These are phyloP conservation scores for Aspergillus aculeatinus DNA, from an alignment of 2,329 filamentous ascomycete species.

Conservation along the genomic window DNA sequence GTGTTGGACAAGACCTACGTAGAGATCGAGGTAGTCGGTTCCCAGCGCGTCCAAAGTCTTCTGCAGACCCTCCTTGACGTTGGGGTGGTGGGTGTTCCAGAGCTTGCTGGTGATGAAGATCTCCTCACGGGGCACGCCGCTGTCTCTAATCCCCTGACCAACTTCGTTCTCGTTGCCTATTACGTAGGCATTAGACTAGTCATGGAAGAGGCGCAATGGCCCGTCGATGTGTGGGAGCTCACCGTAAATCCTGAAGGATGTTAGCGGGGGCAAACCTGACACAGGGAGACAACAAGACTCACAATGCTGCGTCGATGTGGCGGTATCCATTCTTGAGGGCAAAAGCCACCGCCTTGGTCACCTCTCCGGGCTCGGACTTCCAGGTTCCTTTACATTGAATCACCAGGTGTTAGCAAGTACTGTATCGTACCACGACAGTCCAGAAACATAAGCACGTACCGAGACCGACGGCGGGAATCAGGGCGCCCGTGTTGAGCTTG, in stretches of 20 bases:
- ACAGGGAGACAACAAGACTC: constrained; percentile 1
- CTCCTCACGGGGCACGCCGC: background rate
- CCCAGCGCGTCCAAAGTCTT: constrained; percentile 41
- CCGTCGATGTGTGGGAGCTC: constrained; percentile 49
- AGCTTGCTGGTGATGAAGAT: background rate
- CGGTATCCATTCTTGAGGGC: constrained; percentile 40
- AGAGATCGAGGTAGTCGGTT: constrained; percentile 45
- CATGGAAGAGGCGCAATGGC: background rate
- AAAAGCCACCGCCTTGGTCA: constrained; percentile 30
- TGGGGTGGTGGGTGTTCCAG: constrained; percentile 68
- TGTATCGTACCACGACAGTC: background rate
- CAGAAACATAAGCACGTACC: background rate
- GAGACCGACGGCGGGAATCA: constrained; percentile 41
- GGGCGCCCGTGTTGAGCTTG: constrained; percentile 39
- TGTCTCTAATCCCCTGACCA: too few relatives aligned
- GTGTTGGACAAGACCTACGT: constrained; percentile 16
- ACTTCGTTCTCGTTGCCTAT: too few relatives aligned
- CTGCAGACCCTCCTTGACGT: constrained; percentile 55
- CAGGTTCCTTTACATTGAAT: constrained; percentile 28
- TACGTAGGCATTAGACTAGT: too few relatives aligned
- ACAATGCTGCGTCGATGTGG: constrained; percentile 41
- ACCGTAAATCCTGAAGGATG: constrained; percentile 13
- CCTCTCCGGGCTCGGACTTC: constrained; percentile 36
- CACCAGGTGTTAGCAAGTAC: too few relatives aligned
- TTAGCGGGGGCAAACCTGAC: too few relatives aligned